Evolutionary conservation across 2,329 filamentous ascomycete species (phyloP), one percentile per base, ranked within the genome.

Genomic region (Pestalotiopsis sp.): DNA sequence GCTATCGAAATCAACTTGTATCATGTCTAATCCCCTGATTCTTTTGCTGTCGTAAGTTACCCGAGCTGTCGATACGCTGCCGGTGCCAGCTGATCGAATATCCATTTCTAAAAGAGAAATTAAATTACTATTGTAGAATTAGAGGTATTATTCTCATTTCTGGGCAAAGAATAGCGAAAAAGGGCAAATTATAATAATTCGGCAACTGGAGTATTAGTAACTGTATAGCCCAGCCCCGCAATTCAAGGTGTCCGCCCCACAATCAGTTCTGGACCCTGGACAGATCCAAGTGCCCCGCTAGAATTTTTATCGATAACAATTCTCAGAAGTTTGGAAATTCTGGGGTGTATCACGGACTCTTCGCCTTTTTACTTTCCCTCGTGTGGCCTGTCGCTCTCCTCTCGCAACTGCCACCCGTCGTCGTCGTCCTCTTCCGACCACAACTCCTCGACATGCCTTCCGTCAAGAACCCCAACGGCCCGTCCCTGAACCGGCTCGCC

Each of bases 391-490:
- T 3, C 58, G 52, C 20, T n/a, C n/a, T 14, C 24, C 2, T n/a
- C 24, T 11, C 56, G 22, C 11, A 13, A 58, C 59, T 2, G 35
- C 24, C 40, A 63, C 5, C 30, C 17, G 10, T 40, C 40, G 44
- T 2, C 26, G 5, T 5, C 59, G 10, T 11, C 24, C n/a, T 39
- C 11, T 5, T 22, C n/a, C 26, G 2, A 35, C 35, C 40, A 39
- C 1, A n/a, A 38, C 26, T 6, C 64, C 66, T 74, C 66, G 70
- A 76, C 66, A 88, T 87, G 85, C 82, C 84, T 17, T 88, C 86
- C 61, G 83, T 87, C 72, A 85, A 85, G 71, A 89, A 88, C 79
- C 86, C 86, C 74, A 89, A 89, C 82, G 81, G 80, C 60, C 81
- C 82, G 10, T 88, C 85, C 65, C 84, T 83, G 74, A 87, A 87